A percentile compares a stretch with the other conserved stretches of the same genome.
phyloP scores from a whole-genome alignment of 2,329 filamentous ascomycete species.

The Sordariomycetes sp. region DNA sequence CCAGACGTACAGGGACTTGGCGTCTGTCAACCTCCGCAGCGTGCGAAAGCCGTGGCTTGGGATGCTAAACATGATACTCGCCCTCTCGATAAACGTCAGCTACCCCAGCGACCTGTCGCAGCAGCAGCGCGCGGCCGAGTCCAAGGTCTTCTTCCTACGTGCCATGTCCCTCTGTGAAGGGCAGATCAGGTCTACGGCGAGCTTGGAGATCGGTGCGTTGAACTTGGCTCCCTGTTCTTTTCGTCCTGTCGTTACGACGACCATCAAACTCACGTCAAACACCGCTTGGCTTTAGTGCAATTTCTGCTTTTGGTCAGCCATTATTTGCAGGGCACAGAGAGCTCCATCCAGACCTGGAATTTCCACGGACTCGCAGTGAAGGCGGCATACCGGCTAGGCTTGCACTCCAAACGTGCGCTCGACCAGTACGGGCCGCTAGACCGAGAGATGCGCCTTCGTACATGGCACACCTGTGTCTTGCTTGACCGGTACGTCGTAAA shows the following conservation, averaged over 20 bases:
- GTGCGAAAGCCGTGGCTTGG: conserved; percentile 35
- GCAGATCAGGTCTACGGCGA: conserved; percentile 24
- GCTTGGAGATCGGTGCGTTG: conserved; percentile 21
- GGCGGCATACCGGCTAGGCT: conserved; percentile 17
- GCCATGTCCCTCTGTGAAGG: conserved; percentile 27
- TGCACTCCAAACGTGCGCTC: conserved; percentile 11
- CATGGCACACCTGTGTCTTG: conserved; percentile 3
- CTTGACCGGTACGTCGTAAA: conserved; percentile 1
- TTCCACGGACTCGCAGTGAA: conserved; percentile 17
- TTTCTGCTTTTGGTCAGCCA: conserved; percentile 16
- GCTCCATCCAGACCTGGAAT: conserved; percentile 17
- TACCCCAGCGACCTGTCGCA: conserved; percentile 19
- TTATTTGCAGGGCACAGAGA: conserved; percentile 19
- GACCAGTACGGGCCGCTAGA: neutral
- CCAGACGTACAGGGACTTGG: conserved; percentile 9
- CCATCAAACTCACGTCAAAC: neutral
- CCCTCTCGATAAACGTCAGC: conserved; percentile 20
- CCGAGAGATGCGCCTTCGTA: conserved; percentile 2
- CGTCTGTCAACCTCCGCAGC: conserved; percentile 8
- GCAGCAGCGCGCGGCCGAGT: conserved; percentile 20
- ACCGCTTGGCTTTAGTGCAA: conserved; percentile 12
- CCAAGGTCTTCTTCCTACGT: conserved; percentile 29
- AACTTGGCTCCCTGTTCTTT: neutral
- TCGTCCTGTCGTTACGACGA: neutral
- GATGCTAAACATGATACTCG: conserved; percentile 33